Base-by-base conservation (phyloP, 2,329 filamentous ascomycete species). In the Penicillium concentricum region DNA sequence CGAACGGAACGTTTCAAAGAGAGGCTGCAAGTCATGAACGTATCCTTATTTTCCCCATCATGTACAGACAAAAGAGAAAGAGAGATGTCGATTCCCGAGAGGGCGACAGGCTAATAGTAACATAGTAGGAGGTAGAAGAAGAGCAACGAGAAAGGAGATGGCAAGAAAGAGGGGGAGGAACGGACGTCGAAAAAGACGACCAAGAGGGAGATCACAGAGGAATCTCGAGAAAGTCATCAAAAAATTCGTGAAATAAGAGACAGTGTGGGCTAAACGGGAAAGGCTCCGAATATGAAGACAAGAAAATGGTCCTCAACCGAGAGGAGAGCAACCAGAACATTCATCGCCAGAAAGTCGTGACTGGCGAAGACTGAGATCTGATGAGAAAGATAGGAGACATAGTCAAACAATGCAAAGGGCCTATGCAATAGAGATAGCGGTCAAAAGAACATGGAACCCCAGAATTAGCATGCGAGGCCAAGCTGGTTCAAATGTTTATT, bases 401-500 rank as follows among this genome's bases (percentile, higher is more conserved):
- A 39, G 42, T 58, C 47, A 61, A 51, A 32, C 38, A 60, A 67
- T 65, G 63, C 63, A 62, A 59, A 52, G 51, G 13, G 37, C 48
- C 41, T 60, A 67, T 66, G 62, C 60, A 58, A 57, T 56, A 59
- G 59, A 45, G 56, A 51, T 51, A 50, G 39, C 51, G 47, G 35
- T 45, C 52, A 44, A 53, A 55, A 60, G 58, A 63, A 60, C 57
- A 60, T 61, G 59, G 37, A 57, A 56, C 54, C 59, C 60, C 58
- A 60, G 32, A 61, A 59, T 18, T 55, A 61, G 55, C 52, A 59
- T 59, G 47, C 22, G 30, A 53, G 35, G 34, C 52, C 44, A 59
- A 48, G 41, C 42, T 37, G 35, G 28, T 46, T 32, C 30, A 32
- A 32, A 32, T 32, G 30, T 15, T 67, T 71, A 81, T 70, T 76